Evolutionary conservation across 495 filamentous ascomycete genomes (phyloP).

Genomic region (Trichoderma virens): DNA sequence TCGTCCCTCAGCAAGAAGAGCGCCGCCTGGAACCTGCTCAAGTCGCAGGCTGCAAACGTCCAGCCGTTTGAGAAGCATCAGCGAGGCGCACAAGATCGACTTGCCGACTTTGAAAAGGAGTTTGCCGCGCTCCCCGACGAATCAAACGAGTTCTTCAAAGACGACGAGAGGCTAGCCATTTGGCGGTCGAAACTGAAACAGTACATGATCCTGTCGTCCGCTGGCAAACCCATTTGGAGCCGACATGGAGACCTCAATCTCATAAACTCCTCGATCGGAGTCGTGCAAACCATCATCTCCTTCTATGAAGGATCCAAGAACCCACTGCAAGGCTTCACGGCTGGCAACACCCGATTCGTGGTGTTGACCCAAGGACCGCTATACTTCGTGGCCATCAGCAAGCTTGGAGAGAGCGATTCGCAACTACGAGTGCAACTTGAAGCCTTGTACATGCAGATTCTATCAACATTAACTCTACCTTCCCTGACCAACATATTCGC

Average conservation of each 20-base stretch:
- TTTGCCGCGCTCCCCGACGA: conserved; percentile 70
- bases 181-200: conserved; percentile 93
- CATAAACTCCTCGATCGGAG: conserved; percentile 88
- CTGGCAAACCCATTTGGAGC: conserved; percentile 97
- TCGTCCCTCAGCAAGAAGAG: conserved; percentile 53
- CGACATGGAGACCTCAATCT: conserved; percentile 84
- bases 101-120: conserved; percentile 63
- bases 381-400: conserved; percentile 88
- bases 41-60: conserved; percentile 47
- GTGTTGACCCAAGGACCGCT: conserved; percentile 75
- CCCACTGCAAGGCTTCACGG: conserved; percentile 70
- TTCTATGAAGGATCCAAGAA: conserved; percentile 81
- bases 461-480: conserved; percentile 89
- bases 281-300: conserved; percentile 94
- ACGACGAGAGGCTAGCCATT: conserved; percentile 57
- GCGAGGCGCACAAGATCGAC: conserved; percentile 40
- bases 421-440: conserved; percentile 86
- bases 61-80: conserved; percentile 48
- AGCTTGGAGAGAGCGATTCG: conserved; percentile 78
- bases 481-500: conserved; percentile 84
- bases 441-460: conserved; percentile 93
- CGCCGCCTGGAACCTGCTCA: conserved; percentile 52
- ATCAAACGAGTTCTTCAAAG: conserved; percentile 44
- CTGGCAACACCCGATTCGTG: conserved; percentile 76
- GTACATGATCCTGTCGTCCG: conserved; percentile 90